Evolutionary conservation across 768 basidiomycete genomes (phyloP).

Genomic region (Symmetrospora coprosmae): DNA sequence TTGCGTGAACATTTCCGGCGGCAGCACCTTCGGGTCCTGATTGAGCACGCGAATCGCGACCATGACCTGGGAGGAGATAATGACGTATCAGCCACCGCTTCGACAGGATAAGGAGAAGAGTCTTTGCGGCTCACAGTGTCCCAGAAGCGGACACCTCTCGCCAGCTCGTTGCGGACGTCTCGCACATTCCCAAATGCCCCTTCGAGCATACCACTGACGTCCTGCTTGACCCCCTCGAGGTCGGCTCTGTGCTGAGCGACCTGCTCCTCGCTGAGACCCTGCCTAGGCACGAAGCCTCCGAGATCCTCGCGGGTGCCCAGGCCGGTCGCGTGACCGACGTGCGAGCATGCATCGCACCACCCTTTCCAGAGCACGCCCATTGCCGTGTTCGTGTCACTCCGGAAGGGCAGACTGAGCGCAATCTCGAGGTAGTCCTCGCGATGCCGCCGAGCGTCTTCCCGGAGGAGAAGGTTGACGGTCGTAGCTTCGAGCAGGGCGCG

Average conservation of each 20-base stretch:
- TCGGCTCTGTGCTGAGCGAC: conserved; percentile 53
- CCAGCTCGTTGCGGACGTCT: conserved; percentile 69
- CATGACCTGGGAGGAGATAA: conserved; percentile 50
- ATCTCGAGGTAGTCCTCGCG: conserved; percentile 88
- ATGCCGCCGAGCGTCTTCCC: conserved; percentile 66
- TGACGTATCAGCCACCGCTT: conserved; percentile 11
- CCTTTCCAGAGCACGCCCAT: conserved; percentile 96
- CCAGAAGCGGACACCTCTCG: conserved; percentile 97
- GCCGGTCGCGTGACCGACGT: conserved; percentile 26
- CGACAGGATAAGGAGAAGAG: conserved; percentile 4
- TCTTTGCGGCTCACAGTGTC: conserved; percentile 58
- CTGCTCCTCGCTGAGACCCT: conserved; percentile 66
- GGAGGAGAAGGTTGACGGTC: conserved; percentile 80
- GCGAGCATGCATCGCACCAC: conserved; percentile 29
- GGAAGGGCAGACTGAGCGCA: conserved; percentile 81
- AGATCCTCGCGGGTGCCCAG: conserved; percentile 10
- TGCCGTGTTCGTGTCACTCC: conserved; percentile 89
- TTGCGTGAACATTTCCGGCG: conserved; percentile 78
- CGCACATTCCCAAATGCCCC: conserved; percentile 80
- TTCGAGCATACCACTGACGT: conserved; percentile 68
- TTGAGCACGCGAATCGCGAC: conserved; percentile 79
- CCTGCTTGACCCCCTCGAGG: conserved; percentile 62
- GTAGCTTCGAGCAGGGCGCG: conserved; percentile 81
- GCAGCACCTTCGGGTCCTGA: conserved; percentile 54
- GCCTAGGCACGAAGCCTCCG: conserved; percentile 60